These are phyloP conservation scores for Pseudocercospora crystallina DNA, from an alignment of 2,329 filamentous ascomycete genomes.

Conservation along the genomic window DNA sequence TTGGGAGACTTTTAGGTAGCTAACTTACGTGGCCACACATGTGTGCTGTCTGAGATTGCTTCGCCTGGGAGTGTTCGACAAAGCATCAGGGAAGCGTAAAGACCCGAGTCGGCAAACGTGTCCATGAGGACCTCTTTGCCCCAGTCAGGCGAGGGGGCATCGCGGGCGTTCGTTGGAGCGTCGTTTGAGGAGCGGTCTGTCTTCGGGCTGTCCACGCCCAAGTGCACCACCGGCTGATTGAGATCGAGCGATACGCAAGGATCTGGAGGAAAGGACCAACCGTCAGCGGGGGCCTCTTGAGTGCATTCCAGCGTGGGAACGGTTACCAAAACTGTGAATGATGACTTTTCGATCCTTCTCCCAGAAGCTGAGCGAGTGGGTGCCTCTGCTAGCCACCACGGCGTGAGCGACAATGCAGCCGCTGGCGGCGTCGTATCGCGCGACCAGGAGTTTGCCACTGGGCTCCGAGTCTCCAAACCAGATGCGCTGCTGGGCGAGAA, in stretches of 20 bases:
- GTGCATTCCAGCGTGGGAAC: too few species aligned
- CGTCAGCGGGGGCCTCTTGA: not conserved
- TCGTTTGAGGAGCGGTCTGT: conserved; percentile 23
- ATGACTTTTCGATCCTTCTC: conserved; percentile 54
- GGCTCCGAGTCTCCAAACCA: conserved; percentile 80
- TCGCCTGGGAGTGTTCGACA: conserved; percentile 53
- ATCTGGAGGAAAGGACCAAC: conserved; percentile 33
- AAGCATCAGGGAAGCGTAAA: conserved; percentile 69
- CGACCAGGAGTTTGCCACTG: conserved; percentile 71
- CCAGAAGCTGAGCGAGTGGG: conserved; percentile 62
- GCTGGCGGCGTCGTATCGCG: conserved; percentile 70
- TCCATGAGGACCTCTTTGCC: conserved; percentile 57
- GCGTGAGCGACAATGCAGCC: conserved; percentile 80
- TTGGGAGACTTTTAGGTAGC: too few species aligned
- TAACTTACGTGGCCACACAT: too few species aligned
- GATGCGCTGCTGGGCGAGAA: conserved; percentile 73
- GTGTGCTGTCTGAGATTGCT: conserved; percentile 38
- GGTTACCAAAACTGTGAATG: conserved; percentile 9
- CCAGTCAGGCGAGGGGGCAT: conserved; percentile 16
- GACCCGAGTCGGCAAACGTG: conserved; percentile 39
- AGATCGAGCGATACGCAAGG: conserved; percentile 70
- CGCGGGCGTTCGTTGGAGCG: conserved; percentile 15
- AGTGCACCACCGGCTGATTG: conserved; percentile 64
- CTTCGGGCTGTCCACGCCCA: conserved; percentile 36
- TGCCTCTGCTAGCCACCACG: conserved; percentile 64